A percentile compares a stretch with the other conserved stretches of the same genome.
Evolutionary conservation across 2,329 filamentous ascomycete species (phyloP).

Genomic region (Berkeleyomyces basicola): DNA sequence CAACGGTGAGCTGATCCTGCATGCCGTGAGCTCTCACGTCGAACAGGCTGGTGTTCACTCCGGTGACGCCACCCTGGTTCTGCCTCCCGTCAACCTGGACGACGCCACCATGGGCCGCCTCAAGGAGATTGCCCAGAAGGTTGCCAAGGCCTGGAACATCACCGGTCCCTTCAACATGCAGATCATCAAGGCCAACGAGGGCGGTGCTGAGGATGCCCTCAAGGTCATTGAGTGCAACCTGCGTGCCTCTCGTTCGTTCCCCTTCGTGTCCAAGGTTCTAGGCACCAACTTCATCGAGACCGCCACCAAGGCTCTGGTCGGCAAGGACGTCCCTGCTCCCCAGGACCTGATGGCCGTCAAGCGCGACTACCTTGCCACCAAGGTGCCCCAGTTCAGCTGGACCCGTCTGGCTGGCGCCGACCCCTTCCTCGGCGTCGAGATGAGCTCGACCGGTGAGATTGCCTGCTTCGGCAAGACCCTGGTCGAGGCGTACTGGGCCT

Average conservation of each 20-base stretch:
- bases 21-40: constrained; percentile 89
- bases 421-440: constrained; percentile 94
- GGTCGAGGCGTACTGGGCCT: constrained; percentile 94
- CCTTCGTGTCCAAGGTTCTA: constrained; percentile 93
- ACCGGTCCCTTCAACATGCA: constrained; percentile 99
- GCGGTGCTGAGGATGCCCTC: constrained; percentile 50
- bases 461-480: constrained; percentile 96
- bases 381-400: constrained; percentile 98
- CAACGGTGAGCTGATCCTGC: constrained; percentile 69
- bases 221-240: constrained; percentile 99
- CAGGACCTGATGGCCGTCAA: constrained; percentile 77
- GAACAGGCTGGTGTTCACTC: constrained; percentile 97
- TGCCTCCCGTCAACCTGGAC: constrained; percentile 72
- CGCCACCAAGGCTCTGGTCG: constrained; percentile 81
- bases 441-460: constrained; percentile 94
- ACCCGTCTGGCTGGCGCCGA: constrained; percentile 93
- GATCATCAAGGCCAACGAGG: constrained; percentile 84
- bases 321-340: constrained; percentile 67
- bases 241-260: constrained; percentile 92
- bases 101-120: constrained; percentile 63
- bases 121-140: constrained; percentile 91
- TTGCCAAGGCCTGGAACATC: constrained; percentile 92
- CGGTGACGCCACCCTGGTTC: constrained; percentile 84
- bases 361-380: constrained; percentile 87
- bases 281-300: constrained; percentile 94